Conservation (phyloP, 2,329 filamentous ascomycete genomes). For the Thyridium curvatum region DNA sequence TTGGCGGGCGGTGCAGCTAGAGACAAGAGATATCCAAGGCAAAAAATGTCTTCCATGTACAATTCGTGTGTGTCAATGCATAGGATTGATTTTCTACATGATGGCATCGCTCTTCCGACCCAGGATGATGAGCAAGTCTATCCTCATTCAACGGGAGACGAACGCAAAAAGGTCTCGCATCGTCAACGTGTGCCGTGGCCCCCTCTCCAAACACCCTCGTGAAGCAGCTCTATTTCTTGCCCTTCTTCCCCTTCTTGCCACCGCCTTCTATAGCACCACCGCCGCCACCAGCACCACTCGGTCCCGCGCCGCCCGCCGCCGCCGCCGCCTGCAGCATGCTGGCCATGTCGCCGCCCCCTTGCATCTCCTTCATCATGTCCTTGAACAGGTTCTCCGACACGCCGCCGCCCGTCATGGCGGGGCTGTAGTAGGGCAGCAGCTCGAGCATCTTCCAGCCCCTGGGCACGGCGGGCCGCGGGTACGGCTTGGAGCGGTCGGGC, state of each 20-base stretch:
- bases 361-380: constrained; percentile 96
- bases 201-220: neutral
- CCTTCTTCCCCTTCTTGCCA: constrained; percentile 19
- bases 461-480: constrained; percentile 69
- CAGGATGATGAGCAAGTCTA: too few species aligned
- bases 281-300: constrained; percentile 18
- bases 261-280: constrained; percentile 14
- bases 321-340: constrained; percentile 16
- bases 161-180: too few species aligned
- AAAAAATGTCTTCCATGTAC: too few species aligned
- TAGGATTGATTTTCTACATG: too few species aligned
- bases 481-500: constrained; percentile 58
- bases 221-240: constrained; percentile 9
- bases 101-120: too few species aligned
- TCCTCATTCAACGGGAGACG: too few species aligned
- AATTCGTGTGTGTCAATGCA: too few species aligned
- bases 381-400: constrained; percentile 92
- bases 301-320: constrained; percentile 16
- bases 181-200: too few species aligned
- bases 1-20: too few species aligned
- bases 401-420: constrained; percentile 86
- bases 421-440: constrained; percentile 79
- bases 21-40: too few species aligned
- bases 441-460: constrained; percentile 86
- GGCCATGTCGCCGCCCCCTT: constrained; percentile 29